Base-by-base conservation (phyloP, 2,329 filamentous ascomycete genomes). In the Ustulina deusta region DNA sequence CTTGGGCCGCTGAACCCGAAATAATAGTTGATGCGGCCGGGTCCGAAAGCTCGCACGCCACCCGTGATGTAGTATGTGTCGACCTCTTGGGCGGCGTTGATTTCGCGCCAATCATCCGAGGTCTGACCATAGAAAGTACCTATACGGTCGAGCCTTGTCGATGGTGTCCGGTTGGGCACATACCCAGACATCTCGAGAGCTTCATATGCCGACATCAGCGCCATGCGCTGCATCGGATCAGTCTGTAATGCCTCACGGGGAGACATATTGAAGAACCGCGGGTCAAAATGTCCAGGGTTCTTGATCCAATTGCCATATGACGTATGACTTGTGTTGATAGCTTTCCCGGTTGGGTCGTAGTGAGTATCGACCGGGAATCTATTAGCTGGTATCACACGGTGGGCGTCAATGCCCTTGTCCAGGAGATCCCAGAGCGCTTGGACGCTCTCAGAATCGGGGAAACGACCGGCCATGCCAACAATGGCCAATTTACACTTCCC, bases 261-360 rank as follows among this genome's bases (percentile, higher is more conserved):
- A 40, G 91, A 94, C 90, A 95, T 94, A 79, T 93, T 93, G 86
- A 95, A 95, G 81, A 95, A 94, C 0, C 90, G 85, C n/a, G 91
- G 90, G 74, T 95, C 92, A 75, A 95, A 95, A 55, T 91, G 83
- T 63, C 91, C 91, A 0, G 92, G 91, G 69, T 93, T 87, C 69
- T 93, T 89, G 71, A 93, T 86, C 82, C 83, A 94, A 81, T 91
- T 93, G 17, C 92, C 92, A 73, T 89, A 93, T 2, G 90, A 90
- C 1, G 91, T 93, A 78, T 92, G 90, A 61, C 88, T 91, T 65
- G 91, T 93, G 81, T 94, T 94, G 78, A 90, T 89, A 36, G 83
- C 85, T 78, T 93, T 93, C 25, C 91, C 90, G 6, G 88, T 89
- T 5, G 90, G 86, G 74, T 94, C 91, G 69, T 85, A 88, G 75